These are phyloP conservation scores for Sporisorium sorghi DNA, from an alignment of 1,284 basidiomycete genomes.

Conservation along the genomic window DNA sequence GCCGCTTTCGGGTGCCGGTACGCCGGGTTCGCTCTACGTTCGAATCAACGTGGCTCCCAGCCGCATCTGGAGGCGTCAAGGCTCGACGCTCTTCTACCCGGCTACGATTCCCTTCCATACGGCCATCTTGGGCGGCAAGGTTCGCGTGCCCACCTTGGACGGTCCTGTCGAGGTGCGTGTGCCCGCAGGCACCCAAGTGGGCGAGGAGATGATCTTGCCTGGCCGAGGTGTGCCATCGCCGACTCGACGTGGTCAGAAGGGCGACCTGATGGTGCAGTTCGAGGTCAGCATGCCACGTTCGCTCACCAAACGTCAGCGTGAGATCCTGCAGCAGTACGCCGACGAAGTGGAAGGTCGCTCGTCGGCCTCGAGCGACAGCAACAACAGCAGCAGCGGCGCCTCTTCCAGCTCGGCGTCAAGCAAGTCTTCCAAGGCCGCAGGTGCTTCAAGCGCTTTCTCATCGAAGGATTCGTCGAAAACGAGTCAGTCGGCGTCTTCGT, in stretches of 20 bases:
- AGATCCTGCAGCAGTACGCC: slow-evolving; percentile 89
- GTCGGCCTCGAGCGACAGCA: slow-evolving; percentile 11
- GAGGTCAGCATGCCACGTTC: slow-evolving; percentile 89
- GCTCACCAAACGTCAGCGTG: slow-evolving; percentile 83
- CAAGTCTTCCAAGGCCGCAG: slow-evolving; percentile 23
- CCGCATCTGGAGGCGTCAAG: slow-evolving; percentile 89
- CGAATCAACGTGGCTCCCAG: slow-evolving; percentile 86
- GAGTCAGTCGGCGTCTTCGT: slow-evolving; percentile 5
- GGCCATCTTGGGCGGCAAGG: slow-evolving; percentile 89
- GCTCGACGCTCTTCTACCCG: slow-evolving; percentile 89
- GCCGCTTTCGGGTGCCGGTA: slow-evolving; percentile 77
- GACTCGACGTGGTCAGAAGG: slow-evolving; percentile 73
- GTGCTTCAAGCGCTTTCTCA: slow-evolving; percentile 2
- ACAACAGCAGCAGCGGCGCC: slow-evolving; percentile 7
- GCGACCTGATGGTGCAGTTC: slow-evolving; percentile 93
- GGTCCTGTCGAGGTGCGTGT: slow-evolving; percentile 95
- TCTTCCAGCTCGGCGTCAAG: slow-evolving; percentile 5
- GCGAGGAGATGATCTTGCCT: slow-evolving; percentile 95
- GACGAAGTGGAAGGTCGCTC: slow-evolving; percentile 74
- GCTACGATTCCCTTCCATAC: slow-evolving; percentile 91
- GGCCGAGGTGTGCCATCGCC: slow-evolving; percentile 82
- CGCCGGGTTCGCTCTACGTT: slow-evolving; percentile 85
- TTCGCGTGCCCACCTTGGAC: slow-evolving; percentile 93
- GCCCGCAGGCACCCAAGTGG: slow-evolving; percentile 92
- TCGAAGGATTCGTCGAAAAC: slow-evolving; percentile 4